phyloP scores from a whole-genome alignment of 78 protist genomes.

The slime mould (Dictyostelium discoideum) region DNA sequence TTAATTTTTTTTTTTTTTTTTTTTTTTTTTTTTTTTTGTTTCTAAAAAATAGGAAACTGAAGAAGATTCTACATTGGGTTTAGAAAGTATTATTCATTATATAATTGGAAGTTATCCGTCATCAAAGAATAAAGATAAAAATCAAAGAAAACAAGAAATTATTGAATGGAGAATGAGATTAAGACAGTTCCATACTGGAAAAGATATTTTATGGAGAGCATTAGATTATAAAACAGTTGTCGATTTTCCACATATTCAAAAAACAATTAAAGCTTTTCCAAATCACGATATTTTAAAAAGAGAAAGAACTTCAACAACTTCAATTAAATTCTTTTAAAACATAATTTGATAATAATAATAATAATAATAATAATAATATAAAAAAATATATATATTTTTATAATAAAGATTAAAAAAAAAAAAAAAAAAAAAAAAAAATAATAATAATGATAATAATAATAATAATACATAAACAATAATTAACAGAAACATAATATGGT shows the following conservation, averaged over 20 bases:
- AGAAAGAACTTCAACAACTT: slow-evolving; percentile 48
- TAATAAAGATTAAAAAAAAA: too few species aligned
- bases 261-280: slow-evolving; percentile 47
- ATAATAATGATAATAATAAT: background rate
- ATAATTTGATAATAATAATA: background rate
- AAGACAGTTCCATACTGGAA: slow-evolving; percentile 66
- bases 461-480: background rate
- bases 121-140: slow-evolving; percentile 62
- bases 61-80: slow-evolving; percentile 70
- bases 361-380: too few species aligned
- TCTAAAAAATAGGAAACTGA: slow-evolving; percentile 48
- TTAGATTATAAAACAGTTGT: slow-evolving; percentile 57
- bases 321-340: slow-evolving; percentile 53
- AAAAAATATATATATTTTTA: too few species aligned
- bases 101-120: slow-evolving; percentile 79
- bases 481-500: background rate
- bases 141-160: slow-evolving; percentile 75
- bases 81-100: slow-evolving; percentile 73
- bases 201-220: slow-evolving; percentile 73
- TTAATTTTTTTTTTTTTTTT: background rate
- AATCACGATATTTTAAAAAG: slow-evolving; percentile 63
- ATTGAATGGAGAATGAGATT: slow-evolving; percentile 76
- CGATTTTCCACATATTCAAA: slow-evolving; percentile 26
- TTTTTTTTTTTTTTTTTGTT: background rate
- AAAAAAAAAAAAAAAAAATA: too few species aligned